Percentiles rank a stretch among this genome's conserved stretches.
Evolutionary conservation across 2,329 filamentous ascomycete species (phyloP).

Genomic region (Paecilomyces fulvus): DNA sequence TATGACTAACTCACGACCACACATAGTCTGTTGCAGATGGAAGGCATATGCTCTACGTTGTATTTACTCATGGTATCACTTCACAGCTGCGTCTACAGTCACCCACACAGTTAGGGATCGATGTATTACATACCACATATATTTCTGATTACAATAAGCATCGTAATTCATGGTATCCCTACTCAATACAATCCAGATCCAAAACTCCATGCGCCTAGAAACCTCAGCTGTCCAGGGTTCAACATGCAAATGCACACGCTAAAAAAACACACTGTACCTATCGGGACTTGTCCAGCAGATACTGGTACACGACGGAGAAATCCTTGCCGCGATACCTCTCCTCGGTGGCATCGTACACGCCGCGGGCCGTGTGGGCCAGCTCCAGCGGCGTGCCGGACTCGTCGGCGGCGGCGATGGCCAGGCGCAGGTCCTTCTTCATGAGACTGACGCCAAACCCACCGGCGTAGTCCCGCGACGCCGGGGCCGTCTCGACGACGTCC

Average conservation of each 20-base stretch:
- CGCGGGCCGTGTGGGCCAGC: constrained; percentile 53
- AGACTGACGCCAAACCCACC: constrained; percentile 70
- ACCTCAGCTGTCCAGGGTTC: neutral
- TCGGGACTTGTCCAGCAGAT: constrained; percentile 40
- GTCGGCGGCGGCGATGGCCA: constrained; percentile 63
- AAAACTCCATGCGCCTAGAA: neutral
- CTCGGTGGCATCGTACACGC: constrained; percentile 61
- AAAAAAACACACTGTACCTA: constrained; percentile 24
- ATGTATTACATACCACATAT: no score
- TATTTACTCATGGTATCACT: no score
- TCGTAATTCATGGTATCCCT: neutral
- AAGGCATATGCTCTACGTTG: no score
- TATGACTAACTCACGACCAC: no score
- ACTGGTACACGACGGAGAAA: constrained; percentile 74
- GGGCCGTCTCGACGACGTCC: constrained; percentile 68
- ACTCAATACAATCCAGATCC: neutral
- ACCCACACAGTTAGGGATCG: no score
- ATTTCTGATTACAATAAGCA: no score
- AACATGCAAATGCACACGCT: neutral
- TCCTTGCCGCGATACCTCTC: constrained; percentile 59
- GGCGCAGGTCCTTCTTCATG: constrained; percentile 71
- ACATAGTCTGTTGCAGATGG: no score
- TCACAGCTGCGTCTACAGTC: no score
- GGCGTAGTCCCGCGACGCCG: constrained; percentile 65
- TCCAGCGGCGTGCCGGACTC: constrained; percentile 59